These are phyloP conservation scores for Prunus salicina DNA, from an alignment of 306 rosid species.

Conservation along the genomic window DNA sequence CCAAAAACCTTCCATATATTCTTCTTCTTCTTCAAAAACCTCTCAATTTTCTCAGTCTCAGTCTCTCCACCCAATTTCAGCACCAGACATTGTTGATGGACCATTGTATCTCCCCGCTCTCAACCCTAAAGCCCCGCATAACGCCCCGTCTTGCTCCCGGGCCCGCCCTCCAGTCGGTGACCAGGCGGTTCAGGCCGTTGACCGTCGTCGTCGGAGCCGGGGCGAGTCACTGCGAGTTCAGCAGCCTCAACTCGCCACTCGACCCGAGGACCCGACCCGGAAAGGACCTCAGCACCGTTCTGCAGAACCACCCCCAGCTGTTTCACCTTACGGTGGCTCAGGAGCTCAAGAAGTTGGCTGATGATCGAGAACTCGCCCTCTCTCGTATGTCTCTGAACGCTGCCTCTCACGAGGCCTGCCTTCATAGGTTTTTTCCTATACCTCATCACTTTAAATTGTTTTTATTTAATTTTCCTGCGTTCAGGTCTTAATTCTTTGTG, in stretches of 20 bases:
- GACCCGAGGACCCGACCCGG: slow-evolving; percentile 62
- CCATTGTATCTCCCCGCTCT: slow-evolving; percentile 29
- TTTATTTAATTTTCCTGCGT: neutral
- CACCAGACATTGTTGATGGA: slow-evolving; percentile 38
- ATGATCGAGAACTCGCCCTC: slow-evolving; percentile 60
- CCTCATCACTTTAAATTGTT: neutral
- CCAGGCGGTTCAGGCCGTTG: slow-evolving; percentile 11
- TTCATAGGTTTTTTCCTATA: slow-evolving; percentile 55
- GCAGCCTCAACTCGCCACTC: slow-evolving; percentile 70
- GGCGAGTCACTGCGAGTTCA: slow-evolving; percentile 42
- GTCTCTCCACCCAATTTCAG: neutral
- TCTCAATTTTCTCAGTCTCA: neutral
- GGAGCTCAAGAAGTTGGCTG: slow-evolving; percentile 62
- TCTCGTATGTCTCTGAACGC: slow-evolving; percentile 49
- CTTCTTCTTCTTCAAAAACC: neutral
- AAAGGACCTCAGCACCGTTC: slow-evolving; percentile 52
- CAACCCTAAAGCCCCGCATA: slow-evolving; percentile 2
- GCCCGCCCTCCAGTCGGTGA: neutral
- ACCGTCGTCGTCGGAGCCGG: slow-evolving; percentile 35
- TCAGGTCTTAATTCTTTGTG: neutral
- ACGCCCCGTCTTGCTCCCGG: neutral
- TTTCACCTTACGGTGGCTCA: slow-evolving; percentile 71
- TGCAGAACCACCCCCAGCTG: slow-evolving; percentile 81
- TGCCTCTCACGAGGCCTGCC: slow-evolving; percentile 58
- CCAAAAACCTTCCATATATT: neutral